Evolutionary conservation across 1,139 yeast species (phyloP).

Genomic region (Kurtzmaniella quercitrusa): DNA sequence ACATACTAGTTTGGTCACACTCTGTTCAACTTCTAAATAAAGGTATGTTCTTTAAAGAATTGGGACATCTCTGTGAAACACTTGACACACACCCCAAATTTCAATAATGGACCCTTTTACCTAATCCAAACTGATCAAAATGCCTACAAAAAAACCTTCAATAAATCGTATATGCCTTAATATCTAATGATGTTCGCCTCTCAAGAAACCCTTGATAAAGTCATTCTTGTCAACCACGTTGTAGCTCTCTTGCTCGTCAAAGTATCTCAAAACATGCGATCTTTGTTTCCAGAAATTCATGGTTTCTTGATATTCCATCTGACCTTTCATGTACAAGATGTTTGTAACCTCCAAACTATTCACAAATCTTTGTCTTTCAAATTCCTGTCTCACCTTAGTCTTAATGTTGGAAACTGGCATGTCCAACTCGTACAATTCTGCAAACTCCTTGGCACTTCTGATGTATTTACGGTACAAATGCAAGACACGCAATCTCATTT

Average conservation of each 20-base stretch:
- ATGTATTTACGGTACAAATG: constrained; percentile 70
- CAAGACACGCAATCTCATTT: constrained; percentile 62
- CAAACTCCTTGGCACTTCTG: constrained; percentile 60
- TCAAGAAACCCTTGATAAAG: constrained; percentile 71
- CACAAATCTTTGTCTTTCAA: constrained; percentile 77
- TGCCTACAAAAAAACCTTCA: not conserved
- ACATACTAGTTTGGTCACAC: too few relatives aligned
- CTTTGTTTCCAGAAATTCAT: constrained; percentile 90
- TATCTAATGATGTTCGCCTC: constrained; percentile 36
- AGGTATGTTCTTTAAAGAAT: too few relatives aligned
- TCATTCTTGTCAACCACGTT: constrained; percentile 46
- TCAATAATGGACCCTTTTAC: too few relatives aligned
- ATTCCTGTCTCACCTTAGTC: constrained; percentile 85
- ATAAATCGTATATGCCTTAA: constrained; percentile 1
- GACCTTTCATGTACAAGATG: constrained; percentile 74
- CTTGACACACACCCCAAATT: too few relatives aligned
- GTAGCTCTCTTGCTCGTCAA: constrained; percentile 60
- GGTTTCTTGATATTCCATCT: constrained; percentile 88
- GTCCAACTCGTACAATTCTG: constrained; percentile 73
- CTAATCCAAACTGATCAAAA: too few relatives aligned
- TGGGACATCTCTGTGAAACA: too few relatives aligned
- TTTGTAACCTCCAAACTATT: constrained; percentile 62
- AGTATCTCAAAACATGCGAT: constrained; percentile 80
- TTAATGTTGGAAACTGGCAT: constrained; percentile 79
- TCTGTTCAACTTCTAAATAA: too few relatives aligned